A percentile compares a stretch with the other conserved stretches of the same genome.
Evolutionary conservation across 768 basidiomycete species (phyloP).

Genomic region (Naganishia vaughanmartiniae): DNA sequence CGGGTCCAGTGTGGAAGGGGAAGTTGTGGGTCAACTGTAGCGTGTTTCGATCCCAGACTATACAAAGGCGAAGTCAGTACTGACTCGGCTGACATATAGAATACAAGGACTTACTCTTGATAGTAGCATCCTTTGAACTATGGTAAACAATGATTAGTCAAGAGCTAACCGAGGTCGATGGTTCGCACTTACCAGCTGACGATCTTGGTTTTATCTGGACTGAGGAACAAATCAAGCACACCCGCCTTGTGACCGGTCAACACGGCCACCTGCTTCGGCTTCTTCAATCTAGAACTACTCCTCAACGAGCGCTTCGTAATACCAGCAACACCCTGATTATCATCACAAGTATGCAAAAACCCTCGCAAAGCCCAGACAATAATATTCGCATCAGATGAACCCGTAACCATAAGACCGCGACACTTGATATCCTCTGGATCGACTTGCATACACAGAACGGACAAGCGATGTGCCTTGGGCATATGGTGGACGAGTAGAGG

Average conservation of each 20-base stretch:
- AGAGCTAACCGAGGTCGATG: no score
- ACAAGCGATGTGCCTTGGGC: conserved; percentile 23
- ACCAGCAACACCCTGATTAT: conserved; percentile 5
- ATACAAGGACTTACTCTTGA: conserved; percentile 26
- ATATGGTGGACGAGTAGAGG: conserved; percentile 5
- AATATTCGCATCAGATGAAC: conserved; percentile 26
- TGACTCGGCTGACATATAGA: neutral
- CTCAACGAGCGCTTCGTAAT: neutral
- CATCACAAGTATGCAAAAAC: conserved; percentile 2
- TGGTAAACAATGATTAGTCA: neutral
- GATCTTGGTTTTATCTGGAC: conserved; percentile 12
- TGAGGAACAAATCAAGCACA: conserved; percentile 28
- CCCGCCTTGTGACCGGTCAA: conserved; percentile 28
- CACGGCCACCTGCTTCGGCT: conserved; percentile 22
- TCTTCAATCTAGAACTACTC: conserved; percentile 9
- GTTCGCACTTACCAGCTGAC: conserved; percentile 26
- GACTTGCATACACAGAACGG: conserved; percentile 30
- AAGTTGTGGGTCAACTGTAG: neutral
- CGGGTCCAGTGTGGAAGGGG: conserved; percentile 18
- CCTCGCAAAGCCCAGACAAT: conserved; percentile 29
- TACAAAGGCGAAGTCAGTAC: neutral
- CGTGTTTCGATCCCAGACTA: conserved; percentile 27
- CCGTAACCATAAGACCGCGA: conserved; percentile 27
- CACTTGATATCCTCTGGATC: conserved; percentile 13
- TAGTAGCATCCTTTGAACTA: conserved; percentile 33